Conservation (phyloP, 106 monocot species). For the Narthecium ossifragum region DNA sequence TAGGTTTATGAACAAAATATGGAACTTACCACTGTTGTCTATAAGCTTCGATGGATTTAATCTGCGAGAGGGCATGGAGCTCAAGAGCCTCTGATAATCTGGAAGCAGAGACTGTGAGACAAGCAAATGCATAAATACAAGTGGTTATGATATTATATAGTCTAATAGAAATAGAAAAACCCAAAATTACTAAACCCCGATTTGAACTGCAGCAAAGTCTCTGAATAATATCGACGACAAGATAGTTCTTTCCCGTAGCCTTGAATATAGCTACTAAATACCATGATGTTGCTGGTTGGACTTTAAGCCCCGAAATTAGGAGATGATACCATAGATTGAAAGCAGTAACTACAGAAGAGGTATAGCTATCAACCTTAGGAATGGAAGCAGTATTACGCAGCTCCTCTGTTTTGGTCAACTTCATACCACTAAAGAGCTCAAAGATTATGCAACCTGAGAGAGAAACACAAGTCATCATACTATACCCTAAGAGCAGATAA, state of each 20-base stretch:
- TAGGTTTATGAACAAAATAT: too few species aligned
- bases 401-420: conserved; percentile 85
- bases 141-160: conserved; percentile 1
- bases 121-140: conserved; percentile 21
- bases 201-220: too few species aligned
- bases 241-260: too few species aligned
- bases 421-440: conserved; percentile 80
- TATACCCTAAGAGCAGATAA: too few species aligned
- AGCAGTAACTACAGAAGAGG: conserved; percentile 1
- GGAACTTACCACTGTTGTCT: conserved; percentile 78
- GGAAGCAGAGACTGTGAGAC: conserved; percentile 74
- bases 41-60: conserved; percentile 86
- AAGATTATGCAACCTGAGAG: conserved; percentile 87
- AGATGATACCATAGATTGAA: too few species aligned
- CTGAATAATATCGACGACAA: too few species aligned
- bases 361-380: conserved; percentile 72
- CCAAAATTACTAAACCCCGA: too few species aligned
- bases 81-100: conserved; percentile 96
- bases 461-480: not conserved
- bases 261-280: too few species aligned
- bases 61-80: conserved; percentile 84
- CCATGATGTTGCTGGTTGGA: too few species aligned
- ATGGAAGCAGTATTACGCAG: conserved; percentile 75
- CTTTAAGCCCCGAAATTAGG: too few species aligned
- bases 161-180: not conserved